A percentile compares a stretch with the other conserved stretches of the same genome.
Conservation (phyloP, 2,329 filamentous ascomycete genomes). For the Chaetomium sp. region DNA sequence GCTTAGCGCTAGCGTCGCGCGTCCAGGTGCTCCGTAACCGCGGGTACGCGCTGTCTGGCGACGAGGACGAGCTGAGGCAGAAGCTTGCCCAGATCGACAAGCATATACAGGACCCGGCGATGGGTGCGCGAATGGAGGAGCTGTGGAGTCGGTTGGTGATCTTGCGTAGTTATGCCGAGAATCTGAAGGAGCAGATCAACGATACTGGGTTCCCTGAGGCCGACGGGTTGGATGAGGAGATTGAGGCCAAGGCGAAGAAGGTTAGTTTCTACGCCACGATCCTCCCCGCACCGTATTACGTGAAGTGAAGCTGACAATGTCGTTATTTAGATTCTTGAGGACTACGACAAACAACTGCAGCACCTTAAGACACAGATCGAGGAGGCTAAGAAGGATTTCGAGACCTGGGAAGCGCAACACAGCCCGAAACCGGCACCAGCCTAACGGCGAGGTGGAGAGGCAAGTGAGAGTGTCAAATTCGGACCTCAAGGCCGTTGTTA, state of each 20-base stretch:
- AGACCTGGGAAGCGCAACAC: slow-evolving; percentile 48
- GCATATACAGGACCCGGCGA: slow-evolving; percentile 64
- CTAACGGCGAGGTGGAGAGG: too few species aligned
- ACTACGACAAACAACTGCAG: slow-evolving; percentile 73
- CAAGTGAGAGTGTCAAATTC: too few species aligned
- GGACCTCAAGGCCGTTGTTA: too few species aligned
- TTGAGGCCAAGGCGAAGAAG: slow-evolving; percentile 67
- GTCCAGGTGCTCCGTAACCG: slow-evolving; percentile 75
- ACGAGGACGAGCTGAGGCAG: slow-evolving; percentile 71
- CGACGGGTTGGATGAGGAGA: slow-evolving; percentile 60
- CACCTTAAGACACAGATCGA: slow-evolving; percentile 70
- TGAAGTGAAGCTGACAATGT: slow-evolving; percentile 21
- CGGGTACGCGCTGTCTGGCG: slow-evolving; percentile 71
- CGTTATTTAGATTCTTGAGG: slow-evolving; percentile 60
- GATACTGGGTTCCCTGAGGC: slow-evolving; percentile 53
- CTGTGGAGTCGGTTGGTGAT: slow-evolving; percentile 77
- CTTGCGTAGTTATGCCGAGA: slow-evolving; percentile 64
- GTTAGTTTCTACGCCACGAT: slow-evolving; percentile 36
- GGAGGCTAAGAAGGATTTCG: slow-evolving; percentile 51
- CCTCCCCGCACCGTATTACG: background rate
- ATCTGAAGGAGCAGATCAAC: slow-evolving; percentile 67
- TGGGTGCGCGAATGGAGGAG: slow-evolving; percentile 72
- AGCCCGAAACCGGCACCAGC: slow-evolving; percentile 33
- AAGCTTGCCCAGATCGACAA: slow-evolving; percentile 65
- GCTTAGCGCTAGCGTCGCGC: slow-evolving; percentile 67